Conservation (phyloP, 495 filamentous ascomycete species). For the Pseudoneurospora amorphoporcata region DNA sequence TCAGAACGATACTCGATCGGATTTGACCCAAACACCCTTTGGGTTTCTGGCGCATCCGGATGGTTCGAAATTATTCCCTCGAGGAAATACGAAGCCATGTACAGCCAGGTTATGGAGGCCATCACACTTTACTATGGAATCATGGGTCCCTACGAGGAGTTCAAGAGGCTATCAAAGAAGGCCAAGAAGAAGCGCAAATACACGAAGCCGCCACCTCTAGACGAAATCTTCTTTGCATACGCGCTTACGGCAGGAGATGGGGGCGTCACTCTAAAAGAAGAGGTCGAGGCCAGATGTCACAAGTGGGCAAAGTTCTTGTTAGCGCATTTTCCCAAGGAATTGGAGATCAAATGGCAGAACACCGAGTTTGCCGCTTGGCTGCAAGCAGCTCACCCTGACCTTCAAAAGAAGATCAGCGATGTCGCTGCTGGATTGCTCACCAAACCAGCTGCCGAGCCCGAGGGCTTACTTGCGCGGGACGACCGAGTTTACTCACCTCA, state of each 20-base stretch:
- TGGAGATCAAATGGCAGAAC: constrained; percentile 15
- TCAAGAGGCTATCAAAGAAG: constrained; percentile 14
- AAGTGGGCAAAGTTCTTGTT: constrained; percentile 33
- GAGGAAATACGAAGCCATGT: constrained; percentile 48
- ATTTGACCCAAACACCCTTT: constrained; percentile 53
- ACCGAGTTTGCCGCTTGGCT: constrained; percentile 31
- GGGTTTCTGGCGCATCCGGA: constrained; percentile 67
- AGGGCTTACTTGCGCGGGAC: background rate
- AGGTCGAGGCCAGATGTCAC: constrained; percentile 24
- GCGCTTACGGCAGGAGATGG: constrained; percentile 33
- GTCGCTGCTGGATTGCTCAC: constrained; percentile 2
- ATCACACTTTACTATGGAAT: constrained; percentile 62
- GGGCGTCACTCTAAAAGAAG: constrained; percentile 19
- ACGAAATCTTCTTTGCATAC: constrained; percentile 32
- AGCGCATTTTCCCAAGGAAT: constrained; percentile 31
- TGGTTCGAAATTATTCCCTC: constrained; percentile 67
- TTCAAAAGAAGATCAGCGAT: constrained; percentile 8
- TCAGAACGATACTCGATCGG: constrained; percentile 62
- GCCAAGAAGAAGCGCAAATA: constrained; percentile 18
- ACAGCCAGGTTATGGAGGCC: constrained; percentile 57
- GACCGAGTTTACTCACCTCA: background rate
- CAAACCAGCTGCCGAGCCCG: background rate
- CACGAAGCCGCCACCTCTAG: constrained; percentile 9
- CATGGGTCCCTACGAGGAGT: constrained; percentile 22
- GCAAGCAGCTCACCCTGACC: constrained; percentile 14